phyloP scores from a whole-genome alignment of 306 rosid species.

The Prunus padus region DNA sequence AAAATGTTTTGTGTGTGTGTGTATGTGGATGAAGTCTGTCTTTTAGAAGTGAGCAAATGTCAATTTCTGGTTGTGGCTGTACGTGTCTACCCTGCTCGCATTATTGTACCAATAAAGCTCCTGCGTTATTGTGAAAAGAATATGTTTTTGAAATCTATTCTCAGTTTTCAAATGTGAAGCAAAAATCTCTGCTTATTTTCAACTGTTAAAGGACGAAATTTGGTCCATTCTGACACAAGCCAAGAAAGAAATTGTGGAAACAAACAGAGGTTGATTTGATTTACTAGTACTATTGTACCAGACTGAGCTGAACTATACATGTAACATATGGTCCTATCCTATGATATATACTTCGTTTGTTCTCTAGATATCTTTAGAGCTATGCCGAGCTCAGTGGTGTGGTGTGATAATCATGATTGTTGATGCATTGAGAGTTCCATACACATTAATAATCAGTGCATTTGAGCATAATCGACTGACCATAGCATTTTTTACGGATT shows the following conservation, averaged over 20 bases:
- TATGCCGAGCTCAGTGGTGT: no score
- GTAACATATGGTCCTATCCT: constrained; percentile 6
- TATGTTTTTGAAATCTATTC: neutral
- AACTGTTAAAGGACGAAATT: neutral
- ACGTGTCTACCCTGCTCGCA: neutral
- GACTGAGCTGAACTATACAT: neutral
- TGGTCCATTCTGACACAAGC: constrained; percentile 3
- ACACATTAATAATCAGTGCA: no score
- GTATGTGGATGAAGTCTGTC: neutral
- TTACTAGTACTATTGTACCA: neutral
- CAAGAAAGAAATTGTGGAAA: neutral
- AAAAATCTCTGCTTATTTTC: constrained; percentile 1
- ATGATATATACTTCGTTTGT: neutral
- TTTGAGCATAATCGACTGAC: no score
- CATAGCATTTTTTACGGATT: neutral
- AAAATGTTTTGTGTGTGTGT: neutral
- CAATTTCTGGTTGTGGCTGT: constrained; percentile 5
- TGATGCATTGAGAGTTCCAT: no score
- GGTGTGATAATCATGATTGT: no score
- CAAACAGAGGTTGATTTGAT: neutral
- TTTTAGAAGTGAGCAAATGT: constrained; percentile 14
- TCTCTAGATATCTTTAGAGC: neutral
- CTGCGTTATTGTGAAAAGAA: constrained; percentile 6
- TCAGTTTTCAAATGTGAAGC: constrained; percentile 3
- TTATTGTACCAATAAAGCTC: constrained; percentile 19